Percentiles rank a stretch among this genome's conserved stretches.
phyloP scores from a whole-genome alignment of 805 yeast species.

The Kuraishia cidri region DNA sequence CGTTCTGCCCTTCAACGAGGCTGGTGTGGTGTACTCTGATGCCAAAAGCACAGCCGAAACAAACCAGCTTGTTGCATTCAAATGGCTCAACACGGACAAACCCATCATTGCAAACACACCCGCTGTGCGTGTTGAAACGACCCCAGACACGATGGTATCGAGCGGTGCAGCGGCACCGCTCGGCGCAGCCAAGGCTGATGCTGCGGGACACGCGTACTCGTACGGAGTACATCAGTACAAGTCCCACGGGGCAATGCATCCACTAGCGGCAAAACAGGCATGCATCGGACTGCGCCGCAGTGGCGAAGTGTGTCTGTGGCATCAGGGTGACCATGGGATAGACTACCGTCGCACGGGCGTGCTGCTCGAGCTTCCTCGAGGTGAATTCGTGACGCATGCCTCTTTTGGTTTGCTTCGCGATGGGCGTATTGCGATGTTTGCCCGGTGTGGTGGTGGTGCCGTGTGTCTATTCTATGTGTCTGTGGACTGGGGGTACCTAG shows the following conservation, averaged over 20 bases:
- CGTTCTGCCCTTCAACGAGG: slow-evolving; percentile 19
- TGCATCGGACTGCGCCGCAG: slow-evolving; percentile 56
- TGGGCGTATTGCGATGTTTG: slow-evolving; percentile 34
- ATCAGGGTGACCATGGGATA: slow-evolving; percentile 54
- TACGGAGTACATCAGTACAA: slow-evolving; percentile 55
- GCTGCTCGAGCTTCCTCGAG: slow-evolving; percentile 18
- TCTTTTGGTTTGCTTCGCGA: slow-evolving; percentile 45
- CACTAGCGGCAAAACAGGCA: slow-evolving; percentile 60
- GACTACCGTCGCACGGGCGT: slow-evolving; percentile 37
- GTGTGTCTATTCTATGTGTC: slow-evolving; percentile 28
- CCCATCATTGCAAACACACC: slow-evolving; percentile 53
- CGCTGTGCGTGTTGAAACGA: slow-evolving; percentile 28
- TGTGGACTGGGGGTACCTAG: slow-evolving; percentile 50
- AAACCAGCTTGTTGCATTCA: slow-evolving; percentile 36
- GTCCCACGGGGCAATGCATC: slow-evolving; percentile 59
- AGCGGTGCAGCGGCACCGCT: slow-evolving; percentile 24
- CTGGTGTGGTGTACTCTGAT: slow-evolving; percentile 41
- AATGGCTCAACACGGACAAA: slow-evolving; percentile 73
- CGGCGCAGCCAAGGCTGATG: slow-evolving; percentile 25
- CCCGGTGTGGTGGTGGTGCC: neutral
- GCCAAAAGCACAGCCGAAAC: slow-evolving; percentile 11
- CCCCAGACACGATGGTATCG: slow-evolving; percentile 10
- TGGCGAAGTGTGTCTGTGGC: slow-evolving; percentile 53
- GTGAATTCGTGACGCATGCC: slow-evolving; percentile 22
- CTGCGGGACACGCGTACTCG: slow-evolving; percentile 24